phyloP scores from a whole-genome alignment of 495 filamentous ascomycete species.

The Lepraria neglecta region DNA sequence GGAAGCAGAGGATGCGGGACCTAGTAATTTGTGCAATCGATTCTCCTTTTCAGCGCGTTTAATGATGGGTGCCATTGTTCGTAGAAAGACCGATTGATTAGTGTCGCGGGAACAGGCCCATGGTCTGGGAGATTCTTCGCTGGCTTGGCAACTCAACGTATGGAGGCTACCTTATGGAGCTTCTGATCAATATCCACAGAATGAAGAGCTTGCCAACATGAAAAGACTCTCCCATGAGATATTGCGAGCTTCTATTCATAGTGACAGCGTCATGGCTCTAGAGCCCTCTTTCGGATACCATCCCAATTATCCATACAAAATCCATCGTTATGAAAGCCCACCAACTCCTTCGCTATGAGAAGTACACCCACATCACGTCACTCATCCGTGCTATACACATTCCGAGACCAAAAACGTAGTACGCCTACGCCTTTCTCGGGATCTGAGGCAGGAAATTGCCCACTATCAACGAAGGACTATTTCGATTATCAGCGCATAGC shows the following conservation, averaged over 20 bases:
- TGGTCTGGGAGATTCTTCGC: too few relatives aligned
- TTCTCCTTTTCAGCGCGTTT: slow-evolving; percentile 15
- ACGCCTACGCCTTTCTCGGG: slow-evolving; percentile 33
- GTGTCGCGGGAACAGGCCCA: not conserved
- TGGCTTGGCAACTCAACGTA: not conserved
- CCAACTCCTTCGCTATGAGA: slow-evolving; percentile 14
- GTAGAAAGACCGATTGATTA: too few relatives aligned
- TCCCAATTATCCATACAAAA: not conserved
- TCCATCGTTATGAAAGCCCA: not conserved
- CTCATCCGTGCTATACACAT: slow-evolving; percentile 1
- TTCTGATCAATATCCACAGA: not conserved
- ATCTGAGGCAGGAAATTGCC: slow-evolving; percentile 84
- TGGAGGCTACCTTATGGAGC: not conserved
- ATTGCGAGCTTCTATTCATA: not conserved
- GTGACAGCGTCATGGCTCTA: not conserved
- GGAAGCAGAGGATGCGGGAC: not conserved
- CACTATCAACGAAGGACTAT: slow-evolving; percentile 85
- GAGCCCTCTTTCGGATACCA: not conserved
- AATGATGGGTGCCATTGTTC: slow-evolving; percentile 15
- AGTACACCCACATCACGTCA: not conserved
- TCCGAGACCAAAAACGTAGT: not conserved
- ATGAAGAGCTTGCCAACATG: not conserved
- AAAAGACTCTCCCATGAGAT: not conserved
- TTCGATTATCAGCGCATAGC: slow-evolving; percentile 19
- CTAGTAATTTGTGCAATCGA: slow-evolving; percentile 11